Conservation (phyloP, 2,329 filamentous ascomycete genomes). For the Cordyceps farinosa region DNA sequence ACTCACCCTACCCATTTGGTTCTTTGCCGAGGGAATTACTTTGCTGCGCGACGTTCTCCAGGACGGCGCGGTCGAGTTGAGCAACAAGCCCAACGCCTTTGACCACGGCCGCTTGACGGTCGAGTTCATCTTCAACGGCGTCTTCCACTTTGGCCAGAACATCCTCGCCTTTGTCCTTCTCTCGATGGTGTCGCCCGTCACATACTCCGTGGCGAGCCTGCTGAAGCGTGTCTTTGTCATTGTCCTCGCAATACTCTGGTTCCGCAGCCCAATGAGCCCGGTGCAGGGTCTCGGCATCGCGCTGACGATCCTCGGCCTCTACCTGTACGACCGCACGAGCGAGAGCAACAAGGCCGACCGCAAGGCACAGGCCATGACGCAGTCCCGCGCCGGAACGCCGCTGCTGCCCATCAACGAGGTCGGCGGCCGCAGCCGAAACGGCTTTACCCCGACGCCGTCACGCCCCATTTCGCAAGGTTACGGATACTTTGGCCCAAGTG, state of each 20-base stretch:
- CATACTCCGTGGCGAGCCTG: constrained; percentile 91
- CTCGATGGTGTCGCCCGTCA: constrained; percentile 91
- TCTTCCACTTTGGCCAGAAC: constrained; percentile 94
- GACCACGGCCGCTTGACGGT: constrained; percentile 69
- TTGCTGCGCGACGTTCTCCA: constrained; percentile 74
- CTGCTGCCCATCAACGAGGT: constrained; percentile 61
- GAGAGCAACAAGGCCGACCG: constrained; percentile 85
- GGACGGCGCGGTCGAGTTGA: constrained; percentile 71
- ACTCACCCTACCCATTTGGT: constrained; percentile 86
- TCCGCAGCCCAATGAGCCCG: constrained; percentile 80
- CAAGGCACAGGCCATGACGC: constrained; percentile 64
- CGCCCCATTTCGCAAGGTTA: constrained; percentile 37
- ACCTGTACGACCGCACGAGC: constrained; percentile 90
- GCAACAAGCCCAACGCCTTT: constrained; percentile 60
- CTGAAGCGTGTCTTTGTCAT: constrained; percentile 99
- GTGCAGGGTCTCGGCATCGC: constrained; percentile 81
- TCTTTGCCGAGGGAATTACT: constrained; percentile 80
- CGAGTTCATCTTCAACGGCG: constrained; percentile 97
- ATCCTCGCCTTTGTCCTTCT: constrained; percentile 91
- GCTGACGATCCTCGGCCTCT: constrained; percentile 87
- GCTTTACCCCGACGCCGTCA: neutral
- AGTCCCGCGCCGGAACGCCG: constrained; percentile 35
- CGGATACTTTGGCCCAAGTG: constrained; percentile 39
- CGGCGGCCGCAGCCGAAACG: constrained; percentile 1
- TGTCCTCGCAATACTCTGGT: constrained; percentile 92